These are phyloP conservation scores for Myrica gale DNA, from an alignment of 306 rosid species.

Conservation along the genomic window DNA sequence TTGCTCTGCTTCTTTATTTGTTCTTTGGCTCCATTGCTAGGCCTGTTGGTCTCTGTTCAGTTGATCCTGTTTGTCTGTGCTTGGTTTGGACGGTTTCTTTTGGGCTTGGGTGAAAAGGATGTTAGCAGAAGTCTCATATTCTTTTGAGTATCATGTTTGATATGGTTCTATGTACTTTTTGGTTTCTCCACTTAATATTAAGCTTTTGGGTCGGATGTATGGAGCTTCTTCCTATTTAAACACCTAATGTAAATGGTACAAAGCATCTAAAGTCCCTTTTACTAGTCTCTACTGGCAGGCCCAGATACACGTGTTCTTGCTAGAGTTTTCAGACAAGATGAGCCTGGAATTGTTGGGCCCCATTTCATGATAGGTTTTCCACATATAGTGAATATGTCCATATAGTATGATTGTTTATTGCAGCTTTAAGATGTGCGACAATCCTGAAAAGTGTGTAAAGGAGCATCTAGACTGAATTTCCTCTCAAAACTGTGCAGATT, in stretches of 20 bases:
- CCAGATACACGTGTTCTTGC: background rate
- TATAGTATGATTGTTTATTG: background rate
- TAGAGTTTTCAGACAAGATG: background rate
- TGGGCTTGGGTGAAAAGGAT: background rate
- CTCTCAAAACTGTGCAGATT: conserved; percentile 55
- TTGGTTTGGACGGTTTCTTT: background rate
- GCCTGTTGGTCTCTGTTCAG: background rate
- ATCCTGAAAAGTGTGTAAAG: conserved; percentile 4
- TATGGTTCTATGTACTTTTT: background rate
- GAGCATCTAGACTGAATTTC: background rate
- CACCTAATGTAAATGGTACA: background rate
- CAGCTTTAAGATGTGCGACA: background rate
- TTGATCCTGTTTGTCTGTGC: background rate
- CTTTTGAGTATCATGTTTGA: background rate
- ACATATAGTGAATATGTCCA: background rate
- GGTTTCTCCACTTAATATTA: background rate
- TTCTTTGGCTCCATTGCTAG: background rate
- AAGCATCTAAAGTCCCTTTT: background rate
- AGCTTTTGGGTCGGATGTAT: background rate
- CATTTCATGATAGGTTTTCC: background rate
- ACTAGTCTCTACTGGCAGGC: background rate
- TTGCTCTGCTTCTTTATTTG: too few relatives aligned
- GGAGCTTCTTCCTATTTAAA: background rate
- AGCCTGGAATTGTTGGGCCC: background rate
- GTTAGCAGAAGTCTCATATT: background rate